phyloP scores from a whole-genome alignment of 2,329 filamentous ascomycete species.

The Cladosporium cucumerinum region DNA sequence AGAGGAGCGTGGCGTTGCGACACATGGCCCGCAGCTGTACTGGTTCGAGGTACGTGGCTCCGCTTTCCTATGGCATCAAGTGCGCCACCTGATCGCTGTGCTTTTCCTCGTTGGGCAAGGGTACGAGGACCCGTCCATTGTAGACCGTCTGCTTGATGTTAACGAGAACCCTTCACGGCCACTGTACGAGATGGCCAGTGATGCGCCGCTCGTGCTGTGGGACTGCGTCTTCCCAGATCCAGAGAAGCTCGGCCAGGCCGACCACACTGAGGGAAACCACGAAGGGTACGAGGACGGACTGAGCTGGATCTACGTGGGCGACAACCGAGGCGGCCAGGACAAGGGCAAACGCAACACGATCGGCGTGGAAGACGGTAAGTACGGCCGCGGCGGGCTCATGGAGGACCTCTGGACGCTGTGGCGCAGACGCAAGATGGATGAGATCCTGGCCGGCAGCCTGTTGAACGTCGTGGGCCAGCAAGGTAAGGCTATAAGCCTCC shows the following conservation, averaged over 20 bases:
- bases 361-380: slow-evolving; percentile 55
- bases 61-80: slow-evolving; percentile 97
- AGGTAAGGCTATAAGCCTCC: slow-evolving; percentile 27
- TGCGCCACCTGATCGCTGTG: slow-evolving; percentile 86
- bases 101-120: slow-evolving; percentile 92
- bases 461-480: slow-evolving; percentile 58
- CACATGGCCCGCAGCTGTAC: slow-evolving; percentile 64
- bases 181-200: slow-evolving; percentile 84
- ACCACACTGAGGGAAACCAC: slow-evolving; percentile 35
- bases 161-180: slow-evolving; percentile 70
- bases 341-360: slow-evolving; percentile 28
- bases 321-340: slow-evolving; percentile 48
- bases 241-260: slow-evolving; percentile 39
- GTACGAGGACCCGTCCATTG: slow-evolving; percentile 70
- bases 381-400: slow-evolving; percentile 63
- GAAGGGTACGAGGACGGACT: slow-evolving; percentile 56
- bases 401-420: slow-evolving; percentile 79
- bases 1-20: slow-evolving; percentile 4
- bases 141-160: slow-evolving; percentile 73
- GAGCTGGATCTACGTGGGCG: slow-evolving; percentile 75
- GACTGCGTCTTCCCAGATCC: slow-evolving; percentile 79
- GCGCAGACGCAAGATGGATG: slow-evolving; percentile 83
- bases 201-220: slow-evolving; percentile 89
- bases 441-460: slow-evolving; percentile 73
- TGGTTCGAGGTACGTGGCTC: slow-evolving; percentile 84